Evolutionary conservation across 2,329 filamentous ascomycete genomes (phyloP), one percentile per base, ranked within the genome.

Genomic region (Metarhizium rileyi): DNA sequence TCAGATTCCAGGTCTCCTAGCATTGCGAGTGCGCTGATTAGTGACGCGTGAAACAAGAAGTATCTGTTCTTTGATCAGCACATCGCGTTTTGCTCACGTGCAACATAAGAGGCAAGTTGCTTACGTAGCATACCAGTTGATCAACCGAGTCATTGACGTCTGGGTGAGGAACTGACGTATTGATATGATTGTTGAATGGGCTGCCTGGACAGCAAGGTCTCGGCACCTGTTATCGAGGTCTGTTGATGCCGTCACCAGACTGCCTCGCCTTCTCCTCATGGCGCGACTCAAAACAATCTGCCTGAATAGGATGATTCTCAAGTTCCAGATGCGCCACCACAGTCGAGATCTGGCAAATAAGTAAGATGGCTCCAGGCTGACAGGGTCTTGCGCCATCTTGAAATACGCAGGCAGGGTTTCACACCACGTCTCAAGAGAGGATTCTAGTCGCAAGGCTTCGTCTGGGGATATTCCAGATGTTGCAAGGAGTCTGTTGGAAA

Each of bases 241-340:
- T 12, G 50, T 54, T 16, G 55, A 30, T 10, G 47, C 44, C 5
- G 46, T 25, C 5, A 46, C 45, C 3, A 28, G 28, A 16, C 41
- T n/a, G 6, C 54, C 52, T 35, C 51, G 53, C 14, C 44, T 52
- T n/a, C 54, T 51, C 36, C 52, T 54, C 20, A 63, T 55, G 5
- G 59, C 61, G 7, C 56, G 55, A 18, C 55, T 54, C 20, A 63
- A 54, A 10, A 65, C 49, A 16, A 63, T 49, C 28, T 61, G 59
- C 16, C 62, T 59, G 38, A 63, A 63, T 2, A 63, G 47, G 28
- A 63, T 61, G 35, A 63, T 63, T 45, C 59, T 61, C 10, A 65
- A 38, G 43, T 65, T 65, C 60, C 63, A 63, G 36, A 62, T 57
- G 4, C 63, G 60, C 63, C 63, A 65, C 61, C 59, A 63, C 2